Conservation (phyloP, 768 basidiomycete genomes). For the Pisolithus sp. region DNA sequence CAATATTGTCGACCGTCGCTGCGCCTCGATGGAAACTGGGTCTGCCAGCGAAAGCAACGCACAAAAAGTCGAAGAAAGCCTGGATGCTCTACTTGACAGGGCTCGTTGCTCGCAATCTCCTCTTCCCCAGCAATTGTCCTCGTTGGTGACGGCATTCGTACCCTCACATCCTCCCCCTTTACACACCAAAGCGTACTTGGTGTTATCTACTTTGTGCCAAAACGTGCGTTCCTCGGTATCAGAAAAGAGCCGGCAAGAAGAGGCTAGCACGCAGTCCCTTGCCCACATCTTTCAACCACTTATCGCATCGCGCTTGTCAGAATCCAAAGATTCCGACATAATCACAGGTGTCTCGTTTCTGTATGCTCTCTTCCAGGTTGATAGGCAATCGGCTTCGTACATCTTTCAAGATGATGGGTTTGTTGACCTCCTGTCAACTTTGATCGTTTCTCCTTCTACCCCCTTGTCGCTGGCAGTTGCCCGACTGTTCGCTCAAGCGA, state of each 20-base stretch:
- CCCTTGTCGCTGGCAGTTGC: conserved; percentile 55
- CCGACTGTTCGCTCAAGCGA: conserved; percentile 69
- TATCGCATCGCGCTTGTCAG: conserved; percentile 45
- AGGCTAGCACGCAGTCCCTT: conserved; percentile 43
- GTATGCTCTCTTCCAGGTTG: conserved; percentile 80
- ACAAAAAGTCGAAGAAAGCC: conserved; percentile 1
- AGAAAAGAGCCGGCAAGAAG: conserved; percentile 28
- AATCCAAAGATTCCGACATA: conserved; percentile 47
- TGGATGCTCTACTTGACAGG: conserved; percentile 29
- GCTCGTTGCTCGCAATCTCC: conserved; percentile 31
- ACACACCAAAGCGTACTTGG: conserved; percentile 66
- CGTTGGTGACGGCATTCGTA: conserved; percentile 46
- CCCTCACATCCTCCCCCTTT: conserved; percentile 37
- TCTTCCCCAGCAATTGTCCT: conserved; percentile 50
- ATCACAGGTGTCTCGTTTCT: conserved; percentile 60
- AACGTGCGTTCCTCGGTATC: conserved; percentile 38
- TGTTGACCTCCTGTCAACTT: conserved; percentile 52
- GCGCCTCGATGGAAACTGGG: background rate
- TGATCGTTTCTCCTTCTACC: conserved; percentile 54
- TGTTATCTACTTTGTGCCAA: conserved; percentile 64
- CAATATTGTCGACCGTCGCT: background rate
- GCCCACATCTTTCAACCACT: conserved; percentile 44
- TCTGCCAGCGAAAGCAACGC: conserved; percentile 8
- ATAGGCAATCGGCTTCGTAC: conserved; percentile 55
- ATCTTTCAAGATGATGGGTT: conserved; percentile 63